These are phyloP conservation scores for Euphorbia corollata DNA, from an alignment of 441 rosid genomes.

Conservation along the genomic window DNA sequence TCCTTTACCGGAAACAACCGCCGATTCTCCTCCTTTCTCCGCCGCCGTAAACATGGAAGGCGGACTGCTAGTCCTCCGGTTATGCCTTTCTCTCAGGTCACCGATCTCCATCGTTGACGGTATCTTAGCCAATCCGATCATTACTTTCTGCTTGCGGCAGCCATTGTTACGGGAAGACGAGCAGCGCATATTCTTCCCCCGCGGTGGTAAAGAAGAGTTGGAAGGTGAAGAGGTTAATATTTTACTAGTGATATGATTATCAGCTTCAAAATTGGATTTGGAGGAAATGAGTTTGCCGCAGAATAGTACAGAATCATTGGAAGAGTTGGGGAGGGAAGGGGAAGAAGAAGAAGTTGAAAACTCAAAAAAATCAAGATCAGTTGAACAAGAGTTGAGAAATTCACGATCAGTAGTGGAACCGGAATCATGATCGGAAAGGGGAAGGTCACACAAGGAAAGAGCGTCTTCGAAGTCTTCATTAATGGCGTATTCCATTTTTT, in stretches of 20 bases:
- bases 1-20: not conserved
- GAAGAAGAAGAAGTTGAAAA: slow-evolving; percentile 20
- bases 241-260: no score
- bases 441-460: slow-evolving; percentile 29
- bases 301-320: slow-evolving; percentile 18
- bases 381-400: not conserved
- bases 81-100: slow-evolving; percentile 18
- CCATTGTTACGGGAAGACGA: not conserved
- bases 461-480: slow-evolving; percentile 25
- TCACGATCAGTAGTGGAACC: not conserved
- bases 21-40: not conserved
- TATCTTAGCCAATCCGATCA: slow-evolving; percentile 21
- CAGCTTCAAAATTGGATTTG: not conserved
- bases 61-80: not conserved
- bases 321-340: not conserved
- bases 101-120: slow-evolving; percentile 21
- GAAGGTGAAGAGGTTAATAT: no score
- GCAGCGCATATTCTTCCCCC: not conserved
- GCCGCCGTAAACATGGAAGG: slow-evolving; percentile 10
- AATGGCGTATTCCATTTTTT: not conserved
- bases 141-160: slow-evolving; percentile 13
- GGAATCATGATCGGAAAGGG: not conserved
- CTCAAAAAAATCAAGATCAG: slow-evolving; percentile 18
- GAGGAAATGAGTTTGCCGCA: slow-evolving; percentile 22
- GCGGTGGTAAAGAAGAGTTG: no score